Evolutionary conservation across 192 early-diverging fungal species (phyloP).

Genomic region (Kappamyces sp.): DNA sequence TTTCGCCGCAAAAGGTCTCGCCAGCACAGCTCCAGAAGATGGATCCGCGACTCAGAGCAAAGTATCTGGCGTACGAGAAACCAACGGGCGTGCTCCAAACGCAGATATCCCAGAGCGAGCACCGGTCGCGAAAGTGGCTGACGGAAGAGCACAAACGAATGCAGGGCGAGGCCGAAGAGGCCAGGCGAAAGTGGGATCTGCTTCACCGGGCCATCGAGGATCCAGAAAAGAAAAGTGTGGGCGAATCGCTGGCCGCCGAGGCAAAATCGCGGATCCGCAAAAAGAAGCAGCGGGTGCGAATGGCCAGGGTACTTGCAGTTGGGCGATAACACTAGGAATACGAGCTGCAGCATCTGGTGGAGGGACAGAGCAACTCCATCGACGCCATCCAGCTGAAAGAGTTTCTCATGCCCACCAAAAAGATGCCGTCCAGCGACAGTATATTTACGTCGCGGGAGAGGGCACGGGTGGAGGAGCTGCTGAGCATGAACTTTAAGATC

Average conservation of each 20-base stretch:
- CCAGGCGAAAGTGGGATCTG: slow-evolving; percentile 27
- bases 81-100: slow-evolving; percentile 21
- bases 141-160: slow-evolving; percentile 16
- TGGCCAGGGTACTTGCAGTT: slow-evolving; percentile 19
- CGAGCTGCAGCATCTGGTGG: slow-evolving; percentile 47
- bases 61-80: slow-evolving; percentile 39
- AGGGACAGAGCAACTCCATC: slow-evolving; percentile 46
- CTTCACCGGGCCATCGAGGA: slow-evolving; percentile 18
- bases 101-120: slow-evolving; percentile 34
- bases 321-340: slow-evolving; percentile 24
- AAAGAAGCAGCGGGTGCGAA: slow-evolving; percentile 25
- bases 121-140: slow-evolving; percentile 21
- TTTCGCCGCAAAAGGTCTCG: slow-evolving; percentile 22
- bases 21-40: slow-evolving; percentile 18
- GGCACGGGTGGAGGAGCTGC: slow-evolving; percentile 7
- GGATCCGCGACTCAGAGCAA: slow-evolving; percentile 26
- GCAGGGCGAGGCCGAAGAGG: slow-evolving; percentile 17
- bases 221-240: slow-evolving; percentile 19
- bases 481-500: background rate
- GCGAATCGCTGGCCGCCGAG: slow-evolving; percentile 19
- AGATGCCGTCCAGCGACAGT: background rate
- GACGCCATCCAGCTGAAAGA: slow-evolving; percentile 54
- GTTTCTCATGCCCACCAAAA: slow-evolving; percentile 21
- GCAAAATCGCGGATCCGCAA: slow-evolving; percentile 28
- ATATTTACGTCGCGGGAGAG: slow-evolving; percentile 5